These are phyloP conservation scores for Penicillium corylophilum DNA, from an alignment of 2,329 filamentous ascomycete genomes.

Conservation along the genomic window DNA sequence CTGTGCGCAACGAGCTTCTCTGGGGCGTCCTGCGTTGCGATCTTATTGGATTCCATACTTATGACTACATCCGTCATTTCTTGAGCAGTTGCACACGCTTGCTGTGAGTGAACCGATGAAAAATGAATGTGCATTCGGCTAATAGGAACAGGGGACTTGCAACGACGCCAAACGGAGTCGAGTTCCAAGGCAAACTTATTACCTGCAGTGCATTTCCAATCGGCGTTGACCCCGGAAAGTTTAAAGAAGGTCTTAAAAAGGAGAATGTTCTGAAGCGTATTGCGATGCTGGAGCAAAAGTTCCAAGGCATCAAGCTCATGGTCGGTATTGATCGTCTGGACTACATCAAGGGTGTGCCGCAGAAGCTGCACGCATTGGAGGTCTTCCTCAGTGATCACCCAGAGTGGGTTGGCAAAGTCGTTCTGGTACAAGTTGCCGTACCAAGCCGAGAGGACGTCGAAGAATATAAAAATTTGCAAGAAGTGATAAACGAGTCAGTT, in stretches of 20 bases:
- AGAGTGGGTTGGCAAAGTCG: conserved; percentile 96
- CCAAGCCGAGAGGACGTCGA: conserved; percentile 94
- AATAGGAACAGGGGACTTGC: conserved; percentile 40
- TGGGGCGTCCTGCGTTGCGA: conserved; percentile 89
- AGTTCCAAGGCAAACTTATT: conserved; percentile 83
- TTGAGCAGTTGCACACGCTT: conserved; percentile 92
- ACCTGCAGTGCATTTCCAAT: conserved; percentile 96
- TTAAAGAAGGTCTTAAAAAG: conserved; percentile 82
- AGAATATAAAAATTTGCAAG: conserved; percentile 93
- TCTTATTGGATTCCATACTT: conserved; percentile 95
- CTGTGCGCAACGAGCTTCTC: conserved; percentile 85
- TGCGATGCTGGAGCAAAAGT: conserved; percentile 79
- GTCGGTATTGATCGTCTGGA: conserved; percentile 95
- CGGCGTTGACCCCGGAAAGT: conserved; percentile 96
- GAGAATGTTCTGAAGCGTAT: conserved; percentile 86
- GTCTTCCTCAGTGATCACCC: conserved; percentile 96
- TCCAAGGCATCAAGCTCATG: conserved; percentile 92
- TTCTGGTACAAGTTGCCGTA: conserved; percentile 92
- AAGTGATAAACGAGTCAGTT: conserved; percentile 94
- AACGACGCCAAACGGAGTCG: conserved; percentile 90
- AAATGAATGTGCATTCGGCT: not conserved
- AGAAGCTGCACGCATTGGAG: conserved; percentile 94
- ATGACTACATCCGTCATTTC: conserved; percentile 98
- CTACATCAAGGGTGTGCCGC: conserved; percentile 98
- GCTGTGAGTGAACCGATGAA: conserved; percentile 55